These are phyloP conservation scores for Fusarium camptoceras DNA, from an alignment of 2,329 filamentous ascomycete genomes.

Conservation along the genomic window DNA sequence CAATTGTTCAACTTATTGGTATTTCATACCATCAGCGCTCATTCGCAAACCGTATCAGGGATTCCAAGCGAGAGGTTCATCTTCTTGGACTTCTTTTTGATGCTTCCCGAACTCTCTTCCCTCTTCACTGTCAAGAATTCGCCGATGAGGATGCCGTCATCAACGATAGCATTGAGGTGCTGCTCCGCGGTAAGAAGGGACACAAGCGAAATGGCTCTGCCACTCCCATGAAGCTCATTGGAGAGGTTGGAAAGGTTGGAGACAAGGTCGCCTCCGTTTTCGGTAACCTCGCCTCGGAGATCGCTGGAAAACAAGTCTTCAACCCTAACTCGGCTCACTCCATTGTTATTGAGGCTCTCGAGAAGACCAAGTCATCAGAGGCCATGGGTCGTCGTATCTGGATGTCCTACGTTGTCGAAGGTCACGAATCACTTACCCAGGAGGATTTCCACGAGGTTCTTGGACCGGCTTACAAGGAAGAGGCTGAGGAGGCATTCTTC, in stretches of 20 bases:
- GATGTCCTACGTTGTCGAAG: slow-evolving; percentile 98
- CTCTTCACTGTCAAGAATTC: slow-evolving; percentile 92
- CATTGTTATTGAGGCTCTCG: slow-evolving; percentile 87
- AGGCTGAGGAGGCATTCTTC: slow-evolving; percentile 87
- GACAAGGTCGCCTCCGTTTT: slow-evolving; percentile 95
- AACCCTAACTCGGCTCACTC: slow-evolving; percentile 92
- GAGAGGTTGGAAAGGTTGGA: slow-evolving; percentile 82
- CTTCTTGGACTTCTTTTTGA: slow-evolving; percentile 90
- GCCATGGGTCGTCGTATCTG: slow-evolving; percentile 94
- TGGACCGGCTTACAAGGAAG: slow-evolving; percentile 75
- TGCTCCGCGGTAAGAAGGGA: slow-evolving; percentile 67
- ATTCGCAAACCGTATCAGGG: slow-evolving; percentile 84
- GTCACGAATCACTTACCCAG: slow-evolving; percentile 78
- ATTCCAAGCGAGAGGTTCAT: slow-evolving; percentile 87
- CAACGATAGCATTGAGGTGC: slow-evolving; percentile 81
- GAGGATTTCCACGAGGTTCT: slow-evolving; percentile 93
- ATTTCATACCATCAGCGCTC: slow-evolving; percentile 88
- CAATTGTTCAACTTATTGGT: slow-evolving; percentile 83
- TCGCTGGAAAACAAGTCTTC: slow-evolving; percentile 95
- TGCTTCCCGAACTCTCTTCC: slow-evolving; percentile 87
- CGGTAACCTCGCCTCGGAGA: slow-evolving; percentile 92
- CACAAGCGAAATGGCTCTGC: slow-evolving; percentile 68
- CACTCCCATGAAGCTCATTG: slow-evolving; percentile 83
- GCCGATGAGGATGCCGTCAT: slow-evolving; percentile 92
- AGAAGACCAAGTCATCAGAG: slow-evolving; percentile 85